Evolutionary conservation across 2,329 filamentous ascomycete genomes (phyloP).

Genomic region (Beauveria pseudobassiana): DNA sequence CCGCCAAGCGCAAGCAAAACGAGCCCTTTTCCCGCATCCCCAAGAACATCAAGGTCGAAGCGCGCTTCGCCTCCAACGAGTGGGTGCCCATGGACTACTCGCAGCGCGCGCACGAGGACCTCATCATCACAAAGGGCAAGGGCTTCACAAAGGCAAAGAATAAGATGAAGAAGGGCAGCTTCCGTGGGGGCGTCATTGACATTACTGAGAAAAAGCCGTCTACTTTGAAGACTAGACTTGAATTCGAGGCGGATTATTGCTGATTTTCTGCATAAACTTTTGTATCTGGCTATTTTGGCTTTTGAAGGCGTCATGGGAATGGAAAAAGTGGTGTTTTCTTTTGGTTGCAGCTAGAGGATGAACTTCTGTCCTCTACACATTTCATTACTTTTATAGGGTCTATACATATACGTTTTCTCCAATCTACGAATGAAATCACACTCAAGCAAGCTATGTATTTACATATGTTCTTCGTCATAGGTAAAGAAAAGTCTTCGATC

Average conservation of each 20-base stretch:
- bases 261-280: too few relatives aligned
- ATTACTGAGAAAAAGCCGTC: conserved; percentile 71
- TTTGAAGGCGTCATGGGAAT: background rate
- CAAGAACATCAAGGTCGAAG: conserved; percentile 60
- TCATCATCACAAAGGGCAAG: conserved; percentile 88
- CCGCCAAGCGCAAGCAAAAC: conserved; percentile 43
- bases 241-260: background rate
- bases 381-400: too few relatives aligned
- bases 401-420: too few relatives aligned
- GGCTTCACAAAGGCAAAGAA: conserved; percentile 99
- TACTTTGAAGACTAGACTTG: conserved; percentile 62
- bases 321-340: background rate
- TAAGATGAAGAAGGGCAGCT: conserved; percentile 90
- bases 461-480: too few relatives aligned
- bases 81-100: conserved; percentile 85
- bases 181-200: conserved; percentile 84
- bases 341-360: background rate
- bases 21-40: conserved; percentile 73
- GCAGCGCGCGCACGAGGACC: conserved; percentile 76
- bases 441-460: background rate
- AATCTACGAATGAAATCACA: background rate
- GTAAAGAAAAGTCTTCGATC: too few relatives aligned
- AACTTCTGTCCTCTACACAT: too few relatives aligned
- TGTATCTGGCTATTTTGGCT: background rate
- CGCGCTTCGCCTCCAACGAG: conserved; percentile 66